Base-by-base conservation (phyloP, 2,329 filamentous ascomycete genomes). In the Fusarium sp. region DNA sequence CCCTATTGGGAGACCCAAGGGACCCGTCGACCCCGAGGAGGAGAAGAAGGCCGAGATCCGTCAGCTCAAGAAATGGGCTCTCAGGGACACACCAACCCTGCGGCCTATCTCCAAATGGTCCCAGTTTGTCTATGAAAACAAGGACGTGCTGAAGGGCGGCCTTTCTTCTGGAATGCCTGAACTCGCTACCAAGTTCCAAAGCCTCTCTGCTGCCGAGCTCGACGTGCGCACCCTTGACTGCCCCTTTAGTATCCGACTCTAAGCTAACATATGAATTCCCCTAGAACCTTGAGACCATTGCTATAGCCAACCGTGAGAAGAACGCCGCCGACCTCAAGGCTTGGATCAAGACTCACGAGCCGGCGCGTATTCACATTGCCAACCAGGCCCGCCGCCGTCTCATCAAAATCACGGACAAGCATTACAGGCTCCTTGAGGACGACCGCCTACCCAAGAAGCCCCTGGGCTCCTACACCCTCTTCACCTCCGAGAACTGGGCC, bases 301-400 rank as follows among this genome's bases (percentile, higher is more conserved):
- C 79, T 32, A 65, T 79, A 3, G 72, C 83, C 71, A 89, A 90
- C 81, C 81, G 80, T 57, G 71, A 76, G 22, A 69, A 74, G 74
- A 88, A 88, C 76, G 74, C 79, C 10, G 82, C 79, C 10, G 74
- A 79, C 20, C 82, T 82, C 76, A 84, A 85, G 80, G 80, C 82
- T 17, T 90, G 89, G 88, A 79, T 90, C n/a, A 81, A 86, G 68
- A 81, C 79, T 32, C 78, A 85, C 73, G 79, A 84, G 4, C 79
- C 82, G 4, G 76, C 79, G 60, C 80, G 82, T 33, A 86, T 90
- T 63, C 70, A 77, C 57, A 69, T 80, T 3, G 88, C 89, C 70
- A 90, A 89, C 82, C 71, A 69, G 3, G 86, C 87, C 25, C 89
- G 89, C 65, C 71, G 54, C 9, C 70, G 69, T 30, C 33, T 74